These are phyloP conservation scores for Phaeoacremonium minimum DNA, from an alignment of 2,329 filamentous ascomycete genomes.

Conservation along the genomic window DNA sequence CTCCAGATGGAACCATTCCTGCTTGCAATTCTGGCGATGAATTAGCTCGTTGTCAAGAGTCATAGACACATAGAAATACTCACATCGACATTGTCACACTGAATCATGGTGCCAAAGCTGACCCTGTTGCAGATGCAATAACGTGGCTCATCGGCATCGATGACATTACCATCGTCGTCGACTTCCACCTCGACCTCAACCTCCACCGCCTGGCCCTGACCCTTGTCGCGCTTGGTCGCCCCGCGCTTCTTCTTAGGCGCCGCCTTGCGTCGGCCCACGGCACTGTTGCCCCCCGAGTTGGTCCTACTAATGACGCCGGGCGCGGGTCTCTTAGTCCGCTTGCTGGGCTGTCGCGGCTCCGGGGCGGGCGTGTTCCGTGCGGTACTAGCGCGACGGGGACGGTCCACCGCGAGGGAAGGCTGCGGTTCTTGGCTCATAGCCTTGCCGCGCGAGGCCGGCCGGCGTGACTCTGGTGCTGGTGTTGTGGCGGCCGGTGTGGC, in stretches of 20 bases:
- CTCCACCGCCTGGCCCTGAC: conserved; percentile 29
- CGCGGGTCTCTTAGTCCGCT: conserved; percentile 65
- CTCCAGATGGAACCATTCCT: conserved; percentile 81
- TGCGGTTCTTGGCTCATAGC: conserved; percentile 46
- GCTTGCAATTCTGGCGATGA: conserved; percentile 61
- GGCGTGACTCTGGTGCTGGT: conserved; percentile 33
- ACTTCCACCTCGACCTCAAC: conserved; percentile 53
- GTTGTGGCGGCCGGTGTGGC: conserved; percentile 19
- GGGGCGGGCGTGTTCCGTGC: conserved; percentile 54
- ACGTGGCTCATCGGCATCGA: conserved; percentile 70
- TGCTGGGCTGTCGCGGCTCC: conserved; percentile 40
- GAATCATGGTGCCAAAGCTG: conserved; percentile 79
- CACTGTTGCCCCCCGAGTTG: conserved; percentile 57
- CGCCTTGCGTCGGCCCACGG: conserved; percentile 67
- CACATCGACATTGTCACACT: conserved; percentile 74
- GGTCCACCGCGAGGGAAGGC: conserved; percentile 43
- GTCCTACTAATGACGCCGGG: conserved; percentile 66
- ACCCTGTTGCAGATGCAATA: conserved; percentile 79
- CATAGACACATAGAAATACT: conserved; percentile 30
- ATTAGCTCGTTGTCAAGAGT: not conserved
- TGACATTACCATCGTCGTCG: conserved; percentile 63
- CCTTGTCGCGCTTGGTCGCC: conserved; percentile 40
- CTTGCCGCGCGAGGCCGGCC: conserved; percentile 49
- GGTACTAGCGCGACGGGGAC: conserved; percentile 52
- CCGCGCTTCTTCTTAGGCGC: conserved; percentile 62